Evolutionary conservation across 2,329 filamentous ascomycete species (phyloP).

Genomic region (Neurospora sp.): DNA sequence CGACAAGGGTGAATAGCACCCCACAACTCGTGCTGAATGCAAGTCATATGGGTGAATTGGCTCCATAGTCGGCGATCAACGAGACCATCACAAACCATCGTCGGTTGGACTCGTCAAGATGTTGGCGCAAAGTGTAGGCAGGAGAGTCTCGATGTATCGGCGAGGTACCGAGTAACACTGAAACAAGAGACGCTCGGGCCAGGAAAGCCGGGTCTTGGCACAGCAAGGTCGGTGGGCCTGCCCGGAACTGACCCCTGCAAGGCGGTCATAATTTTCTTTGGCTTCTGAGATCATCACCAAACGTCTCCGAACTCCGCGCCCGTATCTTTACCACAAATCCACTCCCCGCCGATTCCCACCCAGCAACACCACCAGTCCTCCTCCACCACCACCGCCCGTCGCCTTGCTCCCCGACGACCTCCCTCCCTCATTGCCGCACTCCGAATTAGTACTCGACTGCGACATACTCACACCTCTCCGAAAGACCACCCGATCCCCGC

Average conservation of each 20-base stretch:
- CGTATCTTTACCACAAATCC: not conserved
- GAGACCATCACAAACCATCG: not conserved
- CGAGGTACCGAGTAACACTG: not conserved
- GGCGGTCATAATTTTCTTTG: slow-evolving; percentile 14
- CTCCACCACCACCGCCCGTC: slow-evolving; percentile 2
- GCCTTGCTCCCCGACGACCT: not conserved
- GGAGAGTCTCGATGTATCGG: not conserved
- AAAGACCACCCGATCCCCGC: not conserved
- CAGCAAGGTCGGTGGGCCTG: not conserved
- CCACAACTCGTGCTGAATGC: not conserved
- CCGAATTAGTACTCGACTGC: not conserved
- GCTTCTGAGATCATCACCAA: slow-evolving; percentile 14
- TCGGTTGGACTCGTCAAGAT: not conserved
- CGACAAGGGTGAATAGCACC: not conserved
- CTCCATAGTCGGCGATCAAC: not conserved
- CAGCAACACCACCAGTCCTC: not conserved
- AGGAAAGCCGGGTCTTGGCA: not conserved
- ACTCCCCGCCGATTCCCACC: not conserved
- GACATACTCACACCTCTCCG: not conserved
- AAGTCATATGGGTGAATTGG: not conserved
- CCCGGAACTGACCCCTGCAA: slow-evolving; percentile 3
- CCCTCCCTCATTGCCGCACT: not conserved
- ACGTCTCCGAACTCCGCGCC: slow-evolving; percentile 5
- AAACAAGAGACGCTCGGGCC: not conserved
- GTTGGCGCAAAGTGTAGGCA: not conserved